phyloP scores from a whole-genome alignment of 805 yeast species.

The Soucietia sequanensis region DNA sequence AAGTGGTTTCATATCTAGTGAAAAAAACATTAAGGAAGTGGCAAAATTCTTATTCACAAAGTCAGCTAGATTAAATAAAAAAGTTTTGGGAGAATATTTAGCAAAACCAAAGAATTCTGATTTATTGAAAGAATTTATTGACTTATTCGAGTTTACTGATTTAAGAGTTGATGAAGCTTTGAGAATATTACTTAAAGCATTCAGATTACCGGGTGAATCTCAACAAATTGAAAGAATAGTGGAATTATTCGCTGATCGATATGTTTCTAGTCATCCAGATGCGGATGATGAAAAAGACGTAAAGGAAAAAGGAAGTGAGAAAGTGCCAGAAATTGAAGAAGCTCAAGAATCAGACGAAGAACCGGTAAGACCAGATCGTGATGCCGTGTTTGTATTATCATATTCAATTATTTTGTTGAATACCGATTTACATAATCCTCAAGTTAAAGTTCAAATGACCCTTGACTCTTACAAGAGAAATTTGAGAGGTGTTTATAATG shows the following conservation, averaged over 20 bases:
- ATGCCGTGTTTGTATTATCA: constrained; percentile 84
- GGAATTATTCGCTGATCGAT: constrained; percentile 80
- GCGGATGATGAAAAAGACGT: constrained; percentile 6
- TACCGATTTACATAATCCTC: constrained; percentile 92
- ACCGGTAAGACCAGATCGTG: constrained; percentile 69
- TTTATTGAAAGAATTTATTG: constrained; percentile 63
- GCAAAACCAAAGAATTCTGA: constrained; percentile 70
- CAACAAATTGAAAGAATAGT: constrained; percentile 93
- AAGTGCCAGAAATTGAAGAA: constrained; percentile 24
- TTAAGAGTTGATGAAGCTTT: constrained; percentile 92
- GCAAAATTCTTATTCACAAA: constrained; percentile 76
- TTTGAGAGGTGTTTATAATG: constrained; percentile 74
- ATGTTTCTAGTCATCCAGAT: constrained; percentile 58
- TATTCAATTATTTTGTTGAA: constrained; percentile 93
- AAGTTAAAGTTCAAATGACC: constrained; percentile 88
- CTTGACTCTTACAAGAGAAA: constrained; percentile 78
- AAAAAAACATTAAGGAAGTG: constrained; percentile 54
- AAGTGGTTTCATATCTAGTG: constrained; percentile 56
- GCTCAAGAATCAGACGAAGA: constrained; percentile 15
- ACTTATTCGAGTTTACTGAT: constrained; percentile 69
- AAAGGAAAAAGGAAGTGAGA: too few species aligned
- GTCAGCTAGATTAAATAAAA: constrained; percentile 83
- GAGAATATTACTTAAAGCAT: constrained; percentile 73
- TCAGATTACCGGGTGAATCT: constrained; percentile 95
- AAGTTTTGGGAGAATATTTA: constrained; percentile 78